Percentiles rank a stretch among this genome's conserved stretches.
phyloP scores from a whole-genome alignment of 805 yeast genomes.

The Candida coquimbonensis region DNA sequence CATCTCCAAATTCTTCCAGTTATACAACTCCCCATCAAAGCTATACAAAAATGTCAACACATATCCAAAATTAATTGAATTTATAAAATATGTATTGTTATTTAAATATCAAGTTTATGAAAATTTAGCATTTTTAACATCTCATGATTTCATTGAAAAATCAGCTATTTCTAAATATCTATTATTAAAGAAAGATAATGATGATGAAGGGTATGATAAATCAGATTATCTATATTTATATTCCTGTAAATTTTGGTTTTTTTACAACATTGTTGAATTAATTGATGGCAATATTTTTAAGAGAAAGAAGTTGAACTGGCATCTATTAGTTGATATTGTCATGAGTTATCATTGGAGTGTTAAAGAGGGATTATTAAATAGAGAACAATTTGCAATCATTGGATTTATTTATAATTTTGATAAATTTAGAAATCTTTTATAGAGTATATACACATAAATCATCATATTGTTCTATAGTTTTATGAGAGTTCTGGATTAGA shows the following conservation, averaged over 20 bases:
- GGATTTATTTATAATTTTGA: slow-evolving; percentile 8
- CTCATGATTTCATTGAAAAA: slow-evolving; percentile 12
- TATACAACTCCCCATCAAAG: slow-evolving; percentile 9
- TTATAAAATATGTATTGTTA: slow-evolving; percentile 3
- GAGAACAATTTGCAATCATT: slow-evolving; percentile 8
- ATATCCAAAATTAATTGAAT: slow-evolving; percentile 2
- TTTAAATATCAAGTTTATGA: slow-evolving; percentile 11
- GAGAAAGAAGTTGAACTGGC: slow-evolving; percentile 3
- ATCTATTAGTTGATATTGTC: slow-evolving; percentile 5
- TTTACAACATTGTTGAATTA: slow-evolving; percentile 2
- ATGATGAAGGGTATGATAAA: slow-evolving; percentile 2
- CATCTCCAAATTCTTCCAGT: slow-evolving; percentile 7
- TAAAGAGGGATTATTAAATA: slow-evolving; percentile 7
- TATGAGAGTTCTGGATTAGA: slow-evolving; percentile 19
- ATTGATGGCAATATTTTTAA: slow-evolving; percentile 5
- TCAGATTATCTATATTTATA: slow-evolving; percentile 16
- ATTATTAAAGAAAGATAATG: slow-evolving; percentile 6
- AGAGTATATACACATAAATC: not conserved
- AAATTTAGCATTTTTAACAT: slow-evolving; percentile 10
- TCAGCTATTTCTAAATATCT: slow-evolving; percentile 3
- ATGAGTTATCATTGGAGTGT: slow-evolving; percentile 16
- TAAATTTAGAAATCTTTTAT: slow-evolving; percentile 5
- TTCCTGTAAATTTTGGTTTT: slow-evolving; percentile 14
- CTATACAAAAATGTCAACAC: slow-evolving; percentile 2
- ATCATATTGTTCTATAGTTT: not conserved